Evolutionary conservation across 139 green algal genomes (phyloP).

Genomic region (Chlorella sp.): DNA sequence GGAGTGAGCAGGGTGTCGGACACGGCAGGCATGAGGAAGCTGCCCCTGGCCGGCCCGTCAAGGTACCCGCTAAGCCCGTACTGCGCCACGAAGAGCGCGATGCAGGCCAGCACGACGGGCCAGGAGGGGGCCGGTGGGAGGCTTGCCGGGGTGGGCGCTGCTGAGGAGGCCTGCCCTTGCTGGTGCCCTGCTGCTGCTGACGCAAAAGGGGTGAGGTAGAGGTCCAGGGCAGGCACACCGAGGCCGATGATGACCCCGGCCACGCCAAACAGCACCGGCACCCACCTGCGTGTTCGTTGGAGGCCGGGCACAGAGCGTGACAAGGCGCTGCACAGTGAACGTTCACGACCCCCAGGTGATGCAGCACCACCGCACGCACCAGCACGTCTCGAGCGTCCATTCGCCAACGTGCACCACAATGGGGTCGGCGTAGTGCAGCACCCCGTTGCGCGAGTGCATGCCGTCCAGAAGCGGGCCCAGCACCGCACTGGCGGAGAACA

Average conservation of each 20-base stretch:
- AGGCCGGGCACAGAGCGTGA: too few relatives aligned
- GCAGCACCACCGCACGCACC: background rate
- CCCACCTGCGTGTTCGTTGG: too few relatives aligned
- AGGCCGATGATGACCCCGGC: slow-evolving; percentile 28
- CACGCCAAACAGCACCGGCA: slow-evolving; percentile 39
- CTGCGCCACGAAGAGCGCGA: slow-evolving; percentile 22
- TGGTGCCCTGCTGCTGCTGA: too few relatives aligned
- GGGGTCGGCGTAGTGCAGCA: slow-evolving; percentile 35
- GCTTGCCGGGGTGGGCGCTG: background rate
- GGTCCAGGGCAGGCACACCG: slow-evolving; percentile 11
- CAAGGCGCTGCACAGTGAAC: too few relatives aligned
- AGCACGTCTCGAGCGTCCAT: slow-evolving; percentile 20
- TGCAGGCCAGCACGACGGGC: slow-evolving; percentile 12
- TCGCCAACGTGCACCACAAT: background rate
- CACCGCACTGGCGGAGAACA: background rate
- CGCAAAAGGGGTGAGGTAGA: background rate
- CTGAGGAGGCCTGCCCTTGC: too few relatives aligned
- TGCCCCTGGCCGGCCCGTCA: slow-evolving; percentile 1
- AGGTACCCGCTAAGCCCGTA: slow-evolving; percentile 17
- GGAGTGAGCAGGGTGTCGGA: background rate
- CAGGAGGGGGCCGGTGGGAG: background rate
- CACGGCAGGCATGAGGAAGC: background rate
- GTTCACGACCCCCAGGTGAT: too few relatives aligned
- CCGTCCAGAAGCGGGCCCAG: slow-evolving; percentile 17
- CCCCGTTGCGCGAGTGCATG: slow-evolving; percentile 25